Base-by-base conservation (phyloP, 2,329 filamentous ascomycete genomes). In the Rachicladosporium sp. region DNA sequence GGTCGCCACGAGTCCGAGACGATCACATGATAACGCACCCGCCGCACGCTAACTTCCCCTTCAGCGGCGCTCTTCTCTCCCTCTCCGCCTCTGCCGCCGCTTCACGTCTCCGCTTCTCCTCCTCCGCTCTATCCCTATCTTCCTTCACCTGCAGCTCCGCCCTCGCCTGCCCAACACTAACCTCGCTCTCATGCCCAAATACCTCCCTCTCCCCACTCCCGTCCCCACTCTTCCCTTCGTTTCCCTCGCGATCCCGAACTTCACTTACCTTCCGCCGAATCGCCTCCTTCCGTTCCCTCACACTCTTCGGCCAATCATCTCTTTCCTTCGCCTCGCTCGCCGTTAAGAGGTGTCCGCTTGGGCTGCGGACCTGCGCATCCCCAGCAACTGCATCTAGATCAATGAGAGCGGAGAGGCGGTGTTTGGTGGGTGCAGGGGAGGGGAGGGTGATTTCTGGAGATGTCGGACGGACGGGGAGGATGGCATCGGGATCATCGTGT, bases 211-310 rank as follows among this genome's bases (percentile, higher is more conserved):
- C 38, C 9, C n/a, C 30, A n/a, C n/a, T n/a, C n/a, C n/a, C n/a
- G n/a, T n/a, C n/a, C n/a, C n/a, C n/a, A n/a, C n/a, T n/a, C 5
- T 19, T 19, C 3, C 15, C 15, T 5, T 19, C 15, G 5, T 19
- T 19, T 5, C 5, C 15, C 15, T 19, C 15, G 6, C 30, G 30
- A 3, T 32, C 30, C 30, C 30, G 30, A 3, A 11, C 27, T 11
- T 19, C 10, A 11, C 10, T 6, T n/a, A 43, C 35, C 33, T 29
- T 36, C 21, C 12, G 31, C 21, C 36, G 21, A 19, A 63, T 61
- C 10, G 44, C 47, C 42, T 57, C 49, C 45, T 61, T 59, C 11
- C 60, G 50, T 48, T 63, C 60, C 19, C 55, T 46, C 33, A 63
- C 50, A 29, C 55, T 55, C 23, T 50, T 36, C 1, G 58, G 58